Evolutionary conservation across 192 early-diverging fungal species (phyloP).

Genomic region (Chytriomyces sp.): DNA sequence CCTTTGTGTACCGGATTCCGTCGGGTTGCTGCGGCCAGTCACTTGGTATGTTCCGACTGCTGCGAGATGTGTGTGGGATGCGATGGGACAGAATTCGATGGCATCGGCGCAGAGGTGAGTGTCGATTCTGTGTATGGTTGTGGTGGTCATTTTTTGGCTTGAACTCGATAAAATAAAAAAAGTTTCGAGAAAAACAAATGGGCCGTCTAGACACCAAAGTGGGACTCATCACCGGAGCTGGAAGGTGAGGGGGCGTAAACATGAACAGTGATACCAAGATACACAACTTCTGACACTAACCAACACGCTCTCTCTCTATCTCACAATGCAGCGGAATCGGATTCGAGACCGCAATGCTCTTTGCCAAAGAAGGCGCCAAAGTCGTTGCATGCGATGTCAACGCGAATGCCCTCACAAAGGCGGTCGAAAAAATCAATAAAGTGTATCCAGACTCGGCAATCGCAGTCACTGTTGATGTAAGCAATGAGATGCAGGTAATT

Average conservation of each 20-base stretch:
- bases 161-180: no score
- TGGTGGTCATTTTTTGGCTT: not conserved
- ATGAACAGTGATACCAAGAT: not conserved
- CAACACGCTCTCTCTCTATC: not conserved
- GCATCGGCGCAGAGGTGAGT: slow-evolving; percentile 59
- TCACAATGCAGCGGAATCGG: slow-evolving; percentile 72
- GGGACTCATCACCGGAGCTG: slow-evolving; percentile 81
- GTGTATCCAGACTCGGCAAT: slow-evolving; percentile 49
- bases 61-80: slow-evolving; percentile 24
- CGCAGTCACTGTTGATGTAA: slow-evolving; percentile 70
- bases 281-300: not conserved
- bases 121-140: slow-evolving; percentile 45
- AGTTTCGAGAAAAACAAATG: slow-evolving; percentile 13
- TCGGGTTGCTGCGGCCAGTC: slow-evolving; percentile 7
- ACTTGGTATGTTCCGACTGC: slow-evolving; percentile 64
- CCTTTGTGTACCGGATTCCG: slow-evolving; percentile 49
- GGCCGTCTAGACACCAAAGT: slow-evolving; percentile 72
- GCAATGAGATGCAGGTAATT: slow-evolving; percentile 77
- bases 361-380: slow-evolving; percentile 78
- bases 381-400: slow-evolving; percentile 82
- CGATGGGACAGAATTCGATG: slow-evolving; percentile 58
- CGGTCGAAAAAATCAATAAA: slow-evolving; percentile 58
- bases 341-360: slow-evolving; percentile 72
- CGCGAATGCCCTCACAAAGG: slow-evolving; percentile 58
- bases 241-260: slow-evolving; percentile 49